A percentile compares a stretch with the other conserved stretches of the same genome.
phyloP scores from a whole-genome alignment of 2,329 filamentous ascomycete genomes.

The Botryotinia narcissicola region DNA sequence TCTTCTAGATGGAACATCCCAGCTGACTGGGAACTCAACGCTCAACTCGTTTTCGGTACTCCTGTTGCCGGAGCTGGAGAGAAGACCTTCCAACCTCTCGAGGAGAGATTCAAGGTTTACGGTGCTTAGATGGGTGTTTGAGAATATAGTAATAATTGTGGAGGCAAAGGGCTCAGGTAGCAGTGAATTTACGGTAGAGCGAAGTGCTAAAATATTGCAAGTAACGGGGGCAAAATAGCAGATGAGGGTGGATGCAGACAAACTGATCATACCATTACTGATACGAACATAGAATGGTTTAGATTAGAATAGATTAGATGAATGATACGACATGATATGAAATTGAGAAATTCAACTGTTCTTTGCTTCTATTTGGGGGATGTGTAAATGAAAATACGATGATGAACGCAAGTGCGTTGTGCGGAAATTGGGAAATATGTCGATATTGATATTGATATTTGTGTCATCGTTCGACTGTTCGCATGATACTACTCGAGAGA shows the following conservation, averaged over 20 bases:
- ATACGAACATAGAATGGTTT: not conserved
- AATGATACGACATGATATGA: not conserved
- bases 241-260: not conserved
- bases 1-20: constrained; percentile 66
- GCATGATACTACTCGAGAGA: not conserved
- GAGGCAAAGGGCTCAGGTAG: not conserved
- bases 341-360: fast-evolving
- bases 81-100: constrained; percentile 64
- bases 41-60: constrained; percentile 81
- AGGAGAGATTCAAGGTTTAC: constrained; percentile 65
- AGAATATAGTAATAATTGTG: not conserved
- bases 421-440: not conserved
- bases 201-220: not conserved
- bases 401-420: not conserved
- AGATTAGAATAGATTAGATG: not conserved
- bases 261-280: not conserved
- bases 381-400: too few relatives aligned
- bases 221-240: not conserved
- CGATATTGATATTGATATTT: not conserved
- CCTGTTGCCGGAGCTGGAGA: constrained; percentile 54
- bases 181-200: not conserved
- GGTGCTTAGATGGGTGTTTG: constrained; percentile 40
- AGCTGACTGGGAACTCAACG: constrained; percentile 70
- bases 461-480: not conserved
- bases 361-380: not conserved